Conservation (phyloP, 495 filamentous ascomycete species). For the Elasticomyces elasticus region DNA sequence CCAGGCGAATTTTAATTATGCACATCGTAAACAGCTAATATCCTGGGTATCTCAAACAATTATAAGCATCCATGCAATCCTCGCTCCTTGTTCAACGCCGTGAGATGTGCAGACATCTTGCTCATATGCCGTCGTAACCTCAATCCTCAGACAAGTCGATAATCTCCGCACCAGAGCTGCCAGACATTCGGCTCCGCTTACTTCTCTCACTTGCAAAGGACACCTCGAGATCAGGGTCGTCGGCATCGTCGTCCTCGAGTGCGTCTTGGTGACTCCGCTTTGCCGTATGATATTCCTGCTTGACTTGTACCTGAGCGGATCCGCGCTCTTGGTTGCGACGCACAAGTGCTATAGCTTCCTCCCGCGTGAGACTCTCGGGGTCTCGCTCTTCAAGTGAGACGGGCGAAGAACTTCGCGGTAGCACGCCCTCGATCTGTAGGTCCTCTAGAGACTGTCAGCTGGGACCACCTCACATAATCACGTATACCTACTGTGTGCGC, state of each 20-base stretch:
- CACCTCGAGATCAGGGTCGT: slow-evolving; percentile 8
- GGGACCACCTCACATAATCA: not conserved
- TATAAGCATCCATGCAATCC: too few species aligned
- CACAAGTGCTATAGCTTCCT: slow-evolving; percentile 15
- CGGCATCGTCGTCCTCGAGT: slow-evolving; percentile 1
- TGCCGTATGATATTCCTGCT: slow-evolving; percentile 11
- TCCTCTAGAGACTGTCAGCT: slow-evolving; percentile 9
- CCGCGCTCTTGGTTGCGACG: slow-evolving; percentile 7
- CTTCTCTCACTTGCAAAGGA: not conserved
- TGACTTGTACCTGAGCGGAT: not conserved
- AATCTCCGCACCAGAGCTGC: slow-evolving; percentile 7
- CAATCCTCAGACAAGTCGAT: not conserved
- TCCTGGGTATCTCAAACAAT: too few species aligned
- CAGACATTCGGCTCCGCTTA: not conserved
- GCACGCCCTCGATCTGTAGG: slow-evolving; percentile 20
- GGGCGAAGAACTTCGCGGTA: slow-evolving; percentile 19
- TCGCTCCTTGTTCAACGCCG: too few species aligned
- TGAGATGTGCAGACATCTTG: too few species aligned
- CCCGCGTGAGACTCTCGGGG: slow-evolving; percentile 8
- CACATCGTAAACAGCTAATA: too few species aligned
- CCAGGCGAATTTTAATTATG: too few species aligned
- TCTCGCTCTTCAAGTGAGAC: slow-evolving; percentile 19
- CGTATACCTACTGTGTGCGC: slow-evolving; percentile 14
- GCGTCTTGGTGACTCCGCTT: slow-evolving; percentile 1
- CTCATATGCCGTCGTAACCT: too few species aligned